Evolutionary conservation across 192 early-diverging fungal genomes (phyloP), one percentile per base, ranked within the genome.

Genomic region (Backusella liffmaniae): DNA sequence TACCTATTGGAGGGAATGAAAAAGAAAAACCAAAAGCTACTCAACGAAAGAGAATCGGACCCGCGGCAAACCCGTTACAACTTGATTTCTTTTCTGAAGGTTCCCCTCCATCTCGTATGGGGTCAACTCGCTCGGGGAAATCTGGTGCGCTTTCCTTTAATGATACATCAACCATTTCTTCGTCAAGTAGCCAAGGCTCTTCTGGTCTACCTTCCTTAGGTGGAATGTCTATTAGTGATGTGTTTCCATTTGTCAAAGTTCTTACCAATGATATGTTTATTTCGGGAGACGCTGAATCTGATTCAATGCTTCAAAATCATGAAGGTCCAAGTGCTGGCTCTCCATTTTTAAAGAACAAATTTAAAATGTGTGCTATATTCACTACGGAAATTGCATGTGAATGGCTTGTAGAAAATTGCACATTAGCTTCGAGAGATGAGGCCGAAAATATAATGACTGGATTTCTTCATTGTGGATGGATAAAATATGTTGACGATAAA

Each of bases 331-430:
- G 36, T 3, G 5, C 29, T 13, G 21, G 21, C 4, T 41, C 32
- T 18, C 29, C 34, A 39, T 12, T 46, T 51, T 46, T 32, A 23
- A 44, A 39, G 37, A 39, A 34, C 12, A 74, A 75, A 39, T 46
- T 39, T 32, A 56, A 67, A 41, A 75, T 75, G 65, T 41, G 65
- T 12, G 26, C 74, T 1, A 44, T 75, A 18, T 75, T 75, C 29
- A n/a, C 74, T 9, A 44, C 74, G 18, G 32, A 46, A 32, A n/a
- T 68, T 21, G 66, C 80, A 15, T 80, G 80, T 12, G 85, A 86
- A 3, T 89, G 86, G 86, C 73, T 89, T 3, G 65, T 85, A 46
- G 84, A 86, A 21, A 81, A 85, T 46, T 80, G 82, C 0, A 85
- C 86, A 0, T 81, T 87, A 15, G 83, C 86, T 65, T 81, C 80